phyloP scores from a whole-genome alignment of 208 protist genomes.

The Tritrichomonas foetus region DNA sequence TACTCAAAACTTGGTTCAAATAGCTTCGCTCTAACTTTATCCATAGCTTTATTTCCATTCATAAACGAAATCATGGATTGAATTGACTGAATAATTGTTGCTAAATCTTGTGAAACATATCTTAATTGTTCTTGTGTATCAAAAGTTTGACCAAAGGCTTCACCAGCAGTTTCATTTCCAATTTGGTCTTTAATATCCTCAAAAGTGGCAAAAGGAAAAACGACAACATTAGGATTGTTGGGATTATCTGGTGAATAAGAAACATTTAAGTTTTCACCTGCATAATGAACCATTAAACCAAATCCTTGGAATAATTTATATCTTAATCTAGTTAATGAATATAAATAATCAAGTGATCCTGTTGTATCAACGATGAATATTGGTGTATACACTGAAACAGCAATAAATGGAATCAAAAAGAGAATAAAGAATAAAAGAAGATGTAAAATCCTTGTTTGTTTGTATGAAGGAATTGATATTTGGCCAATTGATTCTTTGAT shows the following conservation, averaged over 20 bases:
- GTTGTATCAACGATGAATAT: neutral
- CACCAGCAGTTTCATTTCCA: no score
- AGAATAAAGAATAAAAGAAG: neutral
- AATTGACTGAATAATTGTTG: neutral
- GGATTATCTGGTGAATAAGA: neutral
- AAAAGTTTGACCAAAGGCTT: neutral
- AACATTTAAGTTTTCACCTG: neutral
- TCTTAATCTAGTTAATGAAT: neutral
- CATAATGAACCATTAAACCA: neutral
- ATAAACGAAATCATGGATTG: neutral
- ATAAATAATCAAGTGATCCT: neutral
- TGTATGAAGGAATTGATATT: no score
- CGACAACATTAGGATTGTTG: neutral
- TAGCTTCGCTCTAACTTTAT: neutral
- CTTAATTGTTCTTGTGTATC: neutral
- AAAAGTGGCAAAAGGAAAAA: no score
- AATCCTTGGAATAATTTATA: neutral
- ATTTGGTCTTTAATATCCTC: no score
- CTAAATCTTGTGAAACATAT: neutral
- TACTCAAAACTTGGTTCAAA: neutral
- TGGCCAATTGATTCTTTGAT: neutral
- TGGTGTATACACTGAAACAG: neutral
- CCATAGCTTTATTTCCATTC: neutral
- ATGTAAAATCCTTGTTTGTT: no score
- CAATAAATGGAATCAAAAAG: neutral